Base-by-base conservation (phyloP, 139 green algal genomes). In the Closterium sp. region DNA sequence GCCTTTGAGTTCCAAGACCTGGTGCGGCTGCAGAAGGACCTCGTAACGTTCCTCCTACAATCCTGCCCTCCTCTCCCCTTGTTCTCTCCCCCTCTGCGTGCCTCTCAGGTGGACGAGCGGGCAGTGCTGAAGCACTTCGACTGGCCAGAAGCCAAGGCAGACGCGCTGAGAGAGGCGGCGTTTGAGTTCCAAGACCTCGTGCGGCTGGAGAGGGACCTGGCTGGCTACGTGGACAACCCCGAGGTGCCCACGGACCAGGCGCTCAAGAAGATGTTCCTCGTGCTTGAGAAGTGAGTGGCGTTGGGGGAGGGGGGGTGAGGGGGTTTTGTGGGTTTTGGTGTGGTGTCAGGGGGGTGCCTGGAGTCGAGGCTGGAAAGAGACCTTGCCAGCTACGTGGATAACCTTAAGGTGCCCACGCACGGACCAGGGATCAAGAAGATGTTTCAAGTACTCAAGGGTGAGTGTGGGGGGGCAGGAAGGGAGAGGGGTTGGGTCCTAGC, bases 121-220 rank as follows among this genome's bases (percentile, higher is more conserved):
- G 93, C 93, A 32, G 93, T 95, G 88, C 90, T 95, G 34, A 95
- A 95, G 89, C 90, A 94, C 84, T 95, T 95, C 88, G 90, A 95
- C 33, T 95, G 93, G 93, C 93, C 93, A 10, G 93, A 95, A 35
- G 93, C 28, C 12, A 95, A 95, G 76, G 86, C 38, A 31, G 93
- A 95, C 84, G 87, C 93, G 5, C 84, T 95, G 83, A 38, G 93
- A 12, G 93, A 95, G 85, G 90, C 92, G 23, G 92, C 89, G 4
- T 93, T 91, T 91, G 92, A 93, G 38, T 94, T 85, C 92, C 43
- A 89, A 8, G 92, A 94, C 23, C 84, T 94, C 2, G 31, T 33
- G 25, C 69, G 35, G 4, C 89, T 94, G 33, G 33, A 93, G 88
- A 0, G n/a, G 1, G 88, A 94, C 21, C 30, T 91, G 19, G 7